Evolutionary conservation across 495 filamentous ascomycete genomes (phyloP).

Genomic region (Aspergillus bridgeri): DNA sequence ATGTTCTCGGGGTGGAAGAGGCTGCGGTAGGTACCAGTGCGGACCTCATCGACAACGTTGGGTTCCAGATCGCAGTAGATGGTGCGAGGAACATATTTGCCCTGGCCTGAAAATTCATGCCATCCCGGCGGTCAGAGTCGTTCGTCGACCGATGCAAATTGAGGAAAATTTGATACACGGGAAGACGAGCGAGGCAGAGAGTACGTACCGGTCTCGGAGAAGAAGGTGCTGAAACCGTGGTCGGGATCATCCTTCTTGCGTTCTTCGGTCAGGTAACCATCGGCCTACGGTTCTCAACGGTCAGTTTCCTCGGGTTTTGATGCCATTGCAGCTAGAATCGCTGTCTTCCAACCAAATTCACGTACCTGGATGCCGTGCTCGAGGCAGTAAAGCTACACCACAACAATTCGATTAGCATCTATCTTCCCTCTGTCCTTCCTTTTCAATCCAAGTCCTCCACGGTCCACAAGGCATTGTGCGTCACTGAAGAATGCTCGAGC

Average conservation of each 20-base stretch:
- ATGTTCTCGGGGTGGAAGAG: conserved; percentile 98
- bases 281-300: conserved; percentile 58
- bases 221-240: conserved; percentile 99
- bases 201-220: conserved; percentile 92
- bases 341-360: conserved; percentile 7
- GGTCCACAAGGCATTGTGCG: neutral
- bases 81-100: conserved; percentile 97
- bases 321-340: neutral
- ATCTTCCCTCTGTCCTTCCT: neutral
- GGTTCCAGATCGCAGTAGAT: conserved; percentile 99
- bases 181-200: neutral
- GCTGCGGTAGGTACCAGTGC: conserved; percentile 90
- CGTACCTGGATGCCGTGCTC: conserved; percentile 99
- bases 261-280: conserved; percentile 98
- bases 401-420: conserved; percentile 26
- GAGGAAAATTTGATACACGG: conserved; percentile 3
- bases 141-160: neutral
- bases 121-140: conserved; percentile 11
- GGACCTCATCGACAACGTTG: conserved; percentile 99
- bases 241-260: conserved; percentile 94
- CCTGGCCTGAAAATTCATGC: conserved; percentile 62
- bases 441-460: neutral
- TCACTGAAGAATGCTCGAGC: neutral
- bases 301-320: neutral
- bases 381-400: conserved; percentile 89